Percentiles rank a stretch among this genome's conserved stretches.
These are phyloP conservation scores for Solanum medicagineum DNA, from an alignment of 257 asterid genomes.

Conservation along the genomic window DNA sequence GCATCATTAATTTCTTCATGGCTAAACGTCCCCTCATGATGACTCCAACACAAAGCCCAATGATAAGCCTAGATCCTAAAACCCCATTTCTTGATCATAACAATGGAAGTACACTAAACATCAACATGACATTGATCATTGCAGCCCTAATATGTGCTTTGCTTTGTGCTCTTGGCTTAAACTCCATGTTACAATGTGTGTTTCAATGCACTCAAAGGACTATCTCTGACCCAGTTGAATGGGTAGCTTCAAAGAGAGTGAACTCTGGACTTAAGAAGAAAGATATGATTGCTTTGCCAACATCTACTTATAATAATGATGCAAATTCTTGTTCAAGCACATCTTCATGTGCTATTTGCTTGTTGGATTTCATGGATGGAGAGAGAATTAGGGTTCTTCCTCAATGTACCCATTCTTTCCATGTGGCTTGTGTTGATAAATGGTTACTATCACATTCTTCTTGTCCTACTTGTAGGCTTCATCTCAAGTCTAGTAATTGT, in stretches of 20 bases:
- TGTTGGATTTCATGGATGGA: slow-evolving; percentile 15
- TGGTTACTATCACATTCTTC: slow-evolving; percentile 22
- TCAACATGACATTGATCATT: slow-evolving; percentile 7
- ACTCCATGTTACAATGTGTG: slow-evolving; percentile 13
- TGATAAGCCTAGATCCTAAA: background rate
- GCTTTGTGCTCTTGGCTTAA: slow-evolving; percentile 15
- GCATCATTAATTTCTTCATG: background rate
- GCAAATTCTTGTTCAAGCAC: background rate
- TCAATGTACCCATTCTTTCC: slow-evolving; percentile 19
- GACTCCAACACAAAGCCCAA: slow-evolving; percentile 9
- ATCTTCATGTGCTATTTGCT: slow-evolving; percentile 13
- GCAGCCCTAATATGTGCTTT: slow-evolving; percentile 18
- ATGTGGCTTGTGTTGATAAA: slow-evolving; percentile 15
- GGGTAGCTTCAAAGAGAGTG: slow-evolving; percentile 8
- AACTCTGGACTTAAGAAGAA: slow-evolving; percentile 16
- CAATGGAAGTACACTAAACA: slow-evolving; percentile 1
- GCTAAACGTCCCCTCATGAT: background rate
- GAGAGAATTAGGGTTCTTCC: slow-evolving; percentile 14
- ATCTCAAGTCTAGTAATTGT: slow-evolving; percentile 2
- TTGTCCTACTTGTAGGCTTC: slow-evolving; percentile 22
- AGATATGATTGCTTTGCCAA: slow-evolving; percentile 10
- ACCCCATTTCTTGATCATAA: background rate
- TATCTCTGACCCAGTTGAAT: slow-evolving; percentile 4
- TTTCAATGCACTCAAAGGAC: slow-evolving; percentile 6
- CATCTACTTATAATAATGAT: background rate